phyloP scores from a whole-genome alignment of 768 basidiomycete genomes.

The Tricholoma sp. region DNA sequence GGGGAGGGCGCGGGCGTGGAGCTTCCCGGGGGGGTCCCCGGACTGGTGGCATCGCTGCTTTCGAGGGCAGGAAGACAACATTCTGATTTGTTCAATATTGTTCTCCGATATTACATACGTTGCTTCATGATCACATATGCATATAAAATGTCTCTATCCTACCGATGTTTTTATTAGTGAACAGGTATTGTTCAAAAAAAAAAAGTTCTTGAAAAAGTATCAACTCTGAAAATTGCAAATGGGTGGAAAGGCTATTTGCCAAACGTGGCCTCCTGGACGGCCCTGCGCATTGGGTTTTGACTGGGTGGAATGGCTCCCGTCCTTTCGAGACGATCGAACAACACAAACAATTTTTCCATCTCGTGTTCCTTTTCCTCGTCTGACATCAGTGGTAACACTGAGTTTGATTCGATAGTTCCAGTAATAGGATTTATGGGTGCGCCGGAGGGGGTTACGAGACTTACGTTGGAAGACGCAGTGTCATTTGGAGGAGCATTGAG shows the following conservation, averaged over 20 bases:
- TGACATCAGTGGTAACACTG: conserved; percentile 61
- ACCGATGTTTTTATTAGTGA: not conserved
- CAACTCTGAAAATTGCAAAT: not conserved
- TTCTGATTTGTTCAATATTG: conserved; percentile 30
- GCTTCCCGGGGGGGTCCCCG: conserved; percentile 43
- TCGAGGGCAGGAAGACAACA: conserved; percentile 65
- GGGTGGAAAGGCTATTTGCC: not conserved
- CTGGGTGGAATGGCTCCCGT: conserved; percentile 60
- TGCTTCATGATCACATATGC: not conserved
- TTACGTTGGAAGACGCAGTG: conserved; percentile 24
- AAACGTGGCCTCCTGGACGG: conserved; percentile 36
- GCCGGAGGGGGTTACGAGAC: conserved; percentile 30
- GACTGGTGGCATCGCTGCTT: conserved; percentile 58
- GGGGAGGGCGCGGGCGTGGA: conserved; percentile 40
- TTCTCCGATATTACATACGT: not conserved
- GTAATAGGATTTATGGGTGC: conserved; percentile 80
- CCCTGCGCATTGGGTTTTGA: conserved; percentile 71
- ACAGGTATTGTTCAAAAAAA: not conserved
- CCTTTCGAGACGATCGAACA: conserved; percentile 86
- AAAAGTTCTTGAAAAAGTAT: not conserved
- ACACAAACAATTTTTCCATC: conserved; percentile 84
- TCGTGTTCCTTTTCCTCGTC: conserved; percentile 94
- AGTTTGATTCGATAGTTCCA: conserved; percentile 49
- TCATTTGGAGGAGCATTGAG: conserved; percentile 48
- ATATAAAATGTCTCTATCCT: not conserved